A percentile compares a stretch with the other conserved stretches of the same genome.
Evolutionary conservation across 352 stramenopile genomes (phyloP).

Genomic region (Peronospora destructor): DNA sequence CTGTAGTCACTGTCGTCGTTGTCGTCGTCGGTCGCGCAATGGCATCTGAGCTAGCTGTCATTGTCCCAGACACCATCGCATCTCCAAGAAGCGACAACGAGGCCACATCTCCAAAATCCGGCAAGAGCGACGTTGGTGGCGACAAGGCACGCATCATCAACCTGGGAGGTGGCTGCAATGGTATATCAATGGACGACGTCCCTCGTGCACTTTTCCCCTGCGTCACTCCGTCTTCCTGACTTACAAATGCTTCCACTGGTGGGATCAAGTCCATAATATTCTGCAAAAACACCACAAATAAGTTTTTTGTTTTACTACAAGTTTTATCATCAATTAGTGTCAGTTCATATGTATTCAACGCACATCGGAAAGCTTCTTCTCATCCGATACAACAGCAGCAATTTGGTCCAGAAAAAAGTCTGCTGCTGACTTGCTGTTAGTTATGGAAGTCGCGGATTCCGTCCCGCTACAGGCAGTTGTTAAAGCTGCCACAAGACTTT

Average conservation of each 20-base stretch:
- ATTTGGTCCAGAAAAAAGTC: constrained; percentile 75
- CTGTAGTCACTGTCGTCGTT: constrained; percentile 23
- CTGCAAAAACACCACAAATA: constrained; percentile 22
- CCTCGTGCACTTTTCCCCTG: constrained; percentile 1
- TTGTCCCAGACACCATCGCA: constrained; percentile 8
- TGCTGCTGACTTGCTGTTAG: constrained; percentile 25
- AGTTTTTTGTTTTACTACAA: neutral
- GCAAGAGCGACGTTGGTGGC: constrained; percentile 56
- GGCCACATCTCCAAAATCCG: constrained; percentile 45
- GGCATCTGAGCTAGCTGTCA: constrained; percentile 5
- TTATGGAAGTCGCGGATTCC: constrained; percentile 4
- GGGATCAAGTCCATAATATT: constrained; percentile 79
- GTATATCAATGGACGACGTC: constrained; percentile 39
- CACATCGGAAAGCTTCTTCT: constrained; percentile 78
- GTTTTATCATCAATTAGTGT: neutral
- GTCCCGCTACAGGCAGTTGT: neutral
- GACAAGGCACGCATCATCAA: constrained; percentile 74
- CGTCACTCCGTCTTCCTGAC: constrained; percentile 10
- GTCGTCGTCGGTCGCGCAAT: constrained; percentile 14
- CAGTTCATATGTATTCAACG: constrained; percentile 2
- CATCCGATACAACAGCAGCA: constrained; percentile 54
- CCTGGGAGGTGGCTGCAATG: constrained; percentile 46
- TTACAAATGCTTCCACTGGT: constrained; percentile 30
- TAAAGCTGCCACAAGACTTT: constrained; percentile 39
- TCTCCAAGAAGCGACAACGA: constrained; percentile 35